These are phyloP conservation scores for Rhodotorula kratochvilovae DNA, from an alignment of 768 basidiomycete species.

Conservation along the genomic window DNA sequence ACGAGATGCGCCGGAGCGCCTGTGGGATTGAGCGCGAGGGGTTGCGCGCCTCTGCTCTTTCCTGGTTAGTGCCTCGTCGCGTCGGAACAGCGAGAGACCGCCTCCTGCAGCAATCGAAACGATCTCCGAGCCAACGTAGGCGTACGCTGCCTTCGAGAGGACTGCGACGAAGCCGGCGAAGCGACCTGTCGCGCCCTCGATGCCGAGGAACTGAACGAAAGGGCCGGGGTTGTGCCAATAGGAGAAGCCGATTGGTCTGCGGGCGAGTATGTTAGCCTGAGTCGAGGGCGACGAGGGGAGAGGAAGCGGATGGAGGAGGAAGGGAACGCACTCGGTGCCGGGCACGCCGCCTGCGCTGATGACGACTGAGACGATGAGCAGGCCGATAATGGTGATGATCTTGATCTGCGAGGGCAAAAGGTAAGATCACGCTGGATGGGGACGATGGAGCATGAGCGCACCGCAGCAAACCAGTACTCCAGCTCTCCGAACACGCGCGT, in stretches of 20 bases:
- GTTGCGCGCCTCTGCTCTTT: conserved; percentile 47
- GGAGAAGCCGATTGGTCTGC: conserved; percentile 45
- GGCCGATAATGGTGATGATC: conserved; percentile 33
- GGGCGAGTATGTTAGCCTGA: background rate
- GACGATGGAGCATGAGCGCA: background rate
- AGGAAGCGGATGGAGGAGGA: background rate
- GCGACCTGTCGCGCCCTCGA: conserved; percentile 61
- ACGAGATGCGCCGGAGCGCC: conserved; percentile 65
- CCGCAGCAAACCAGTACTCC: conserved; percentile 51
- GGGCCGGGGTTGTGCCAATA: conserved; percentile 67
- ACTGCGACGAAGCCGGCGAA: conserved; percentile 61
- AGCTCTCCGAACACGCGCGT: conserved; percentile 44
- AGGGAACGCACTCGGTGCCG: background rate
- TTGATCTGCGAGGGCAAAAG: background rate
- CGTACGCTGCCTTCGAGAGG: conserved; percentile 52
- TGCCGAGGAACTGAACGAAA: conserved; percentile 60
- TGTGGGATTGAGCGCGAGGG: conserved; percentile 58
- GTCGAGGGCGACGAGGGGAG: background rate
- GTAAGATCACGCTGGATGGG: background rate
- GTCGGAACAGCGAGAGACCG: background rate
- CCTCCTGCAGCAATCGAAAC: conserved; percentile 50
- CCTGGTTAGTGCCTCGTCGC: background rate
- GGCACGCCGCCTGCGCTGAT: conserved; percentile 33
- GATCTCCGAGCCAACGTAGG: conserved; percentile 57
- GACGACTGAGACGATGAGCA: conserved; percentile 37